phyloP scores from a whole-genome alignment of 1,284 basidiomycete genomes.

The Rugosomyces carneus region DNA sequence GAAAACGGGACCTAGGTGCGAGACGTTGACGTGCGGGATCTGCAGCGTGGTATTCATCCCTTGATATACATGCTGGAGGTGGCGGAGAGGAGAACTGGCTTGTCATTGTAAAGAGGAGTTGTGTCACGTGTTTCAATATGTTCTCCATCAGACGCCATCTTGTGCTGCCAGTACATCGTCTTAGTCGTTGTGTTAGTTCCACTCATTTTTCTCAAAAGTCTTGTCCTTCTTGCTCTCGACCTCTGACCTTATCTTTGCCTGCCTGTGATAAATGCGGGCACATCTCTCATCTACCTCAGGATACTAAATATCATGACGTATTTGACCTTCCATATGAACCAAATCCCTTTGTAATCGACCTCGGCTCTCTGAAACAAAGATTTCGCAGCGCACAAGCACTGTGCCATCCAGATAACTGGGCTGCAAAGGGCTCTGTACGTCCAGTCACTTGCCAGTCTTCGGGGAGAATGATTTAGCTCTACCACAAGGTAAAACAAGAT shows the following conservation, averaged over 20 bases:
- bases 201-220: slow-evolving; percentile 13
- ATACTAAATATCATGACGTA: slow-evolving; percentile 53
- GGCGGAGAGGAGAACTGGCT: slow-evolving; percentile 9
- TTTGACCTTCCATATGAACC: slow-evolving; percentile 52
- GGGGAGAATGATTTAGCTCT: slow-evolving; percentile 12
- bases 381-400: slow-evolving; percentile 68
- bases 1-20: slow-evolving; percentile 24
- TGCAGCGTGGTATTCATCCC: slow-evolving; percentile 22
- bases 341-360: slow-evolving; percentile 63
- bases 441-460: slow-evolving; percentile 1
- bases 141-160: slow-evolving; percentile 10
- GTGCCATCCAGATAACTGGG: slow-evolving; percentile 80
- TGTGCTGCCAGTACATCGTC: slow-evolving; percentile 5
- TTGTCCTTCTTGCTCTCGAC: slow-evolving; percentile 57
- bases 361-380: slow-evolving; percentile 44
- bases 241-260: slow-evolving; percentile 56
- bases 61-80: slow-evolving; percentile 12
- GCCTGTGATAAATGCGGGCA: slow-evolving; percentile 63
- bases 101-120: background rate
- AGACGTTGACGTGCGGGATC: slow-evolving; percentile 42
- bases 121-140: slow-evolving; percentile 1
- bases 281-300: slow-evolving; percentile 50
- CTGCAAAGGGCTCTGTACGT: slow-evolving; percentile 52
- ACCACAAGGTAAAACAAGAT: slow-evolving; percentile 45
- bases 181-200: slow-evolving; percentile 12